Base-by-base conservation (phyloP, 495 filamentous ascomycete species). In the Annulohypoxylon moriforme region DNA sequence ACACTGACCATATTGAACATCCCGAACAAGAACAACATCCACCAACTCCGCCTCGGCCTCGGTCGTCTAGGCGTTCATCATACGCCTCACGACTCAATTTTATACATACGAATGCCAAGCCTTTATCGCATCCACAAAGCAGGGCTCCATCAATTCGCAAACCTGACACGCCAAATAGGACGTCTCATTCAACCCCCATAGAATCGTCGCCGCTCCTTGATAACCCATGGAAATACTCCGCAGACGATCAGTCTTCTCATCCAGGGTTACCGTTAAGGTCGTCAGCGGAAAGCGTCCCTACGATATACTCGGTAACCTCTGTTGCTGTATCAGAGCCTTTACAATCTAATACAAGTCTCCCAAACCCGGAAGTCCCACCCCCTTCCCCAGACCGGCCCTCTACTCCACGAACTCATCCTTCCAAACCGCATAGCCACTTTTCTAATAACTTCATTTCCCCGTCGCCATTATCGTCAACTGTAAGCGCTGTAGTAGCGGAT, bases 391-490 rank as follows among this genome's bases (percentile, higher is more conserved):
- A 77, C 7, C 72, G 73, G 10, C 79, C 77, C 1, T 40, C 69
- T 0, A 81, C 78, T 14, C 81, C 76, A 11, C 80, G 75, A 22
- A 53, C 69, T 38, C 38, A 67, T 49, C 46, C 68, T 44, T 73
- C 72, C n/a, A 76, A 74, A 16, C 67, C 75, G 9, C 75, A 78
- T 56, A 75, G 72, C 16, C 80, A 82, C 47, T 81, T 74, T 64
- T 78, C 75, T 11, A 74, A 75, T 16, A 64, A 77, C 8, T 76
- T 84, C 34, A 83, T 84, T 40, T 84, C 83, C 18, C 83, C 84
- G 13, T 85, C 81, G 0, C 84, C 84, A 0, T 76, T 86, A 44
- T 84, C 83, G 1, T 82, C 81, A 1, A 85, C 84, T 1, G 77
- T 86, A 20, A 81, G 72, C 27, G 83, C 81, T 6, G 82, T 84